phyloP scores from a whole-genome alignment of 2,329 filamentous ascomycete genomes.

The Venturia pyrina region DNA sequence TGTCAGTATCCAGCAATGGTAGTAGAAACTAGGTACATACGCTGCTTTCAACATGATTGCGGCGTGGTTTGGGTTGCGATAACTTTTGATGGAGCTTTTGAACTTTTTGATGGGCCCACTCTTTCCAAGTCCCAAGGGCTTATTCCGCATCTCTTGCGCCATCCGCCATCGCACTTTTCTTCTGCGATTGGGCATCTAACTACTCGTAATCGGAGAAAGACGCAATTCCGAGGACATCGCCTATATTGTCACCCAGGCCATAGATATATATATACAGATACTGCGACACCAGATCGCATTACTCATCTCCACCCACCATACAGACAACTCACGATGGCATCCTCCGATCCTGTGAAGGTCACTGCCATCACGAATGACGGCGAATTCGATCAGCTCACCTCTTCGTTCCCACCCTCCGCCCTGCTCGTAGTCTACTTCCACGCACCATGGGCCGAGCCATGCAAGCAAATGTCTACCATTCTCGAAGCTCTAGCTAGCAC shows the following conservation, averaged over 20 bases:
- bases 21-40: neutral
- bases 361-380: slow-evolving; percentile 64
- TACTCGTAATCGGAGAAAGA: neutral
- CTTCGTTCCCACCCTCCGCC: slow-evolving; percentile 55
- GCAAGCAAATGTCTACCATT: slow-evolving; percentile 85
- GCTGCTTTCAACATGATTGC: slow-evolving; percentile 7
- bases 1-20: neutral
- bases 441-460: slow-evolving; percentile 92
- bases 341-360: slow-evolving; percentile 39
- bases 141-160: neutral
- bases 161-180: neutral
- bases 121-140: too few relatives aligned
- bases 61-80: neutral
- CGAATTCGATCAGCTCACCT: slow-evolving; percentile 61
- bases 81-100: neutral
- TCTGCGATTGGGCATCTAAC: neutral
- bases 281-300: neutral
- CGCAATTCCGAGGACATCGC: neutral
- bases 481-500: slow-evolving; percentile 77
- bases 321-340: neutral
- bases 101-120: neutral
- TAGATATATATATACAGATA: neutral
- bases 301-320: neutral
- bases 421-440: slow-evolving; percentile 89
- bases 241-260: neutral